Percentiles rank a stretch among this genome's conserved stretches.
Evolutionary conservation across 768 basidiomycete genomes (phyloP).

Genomic region (Cyathus striatus): DNA sequence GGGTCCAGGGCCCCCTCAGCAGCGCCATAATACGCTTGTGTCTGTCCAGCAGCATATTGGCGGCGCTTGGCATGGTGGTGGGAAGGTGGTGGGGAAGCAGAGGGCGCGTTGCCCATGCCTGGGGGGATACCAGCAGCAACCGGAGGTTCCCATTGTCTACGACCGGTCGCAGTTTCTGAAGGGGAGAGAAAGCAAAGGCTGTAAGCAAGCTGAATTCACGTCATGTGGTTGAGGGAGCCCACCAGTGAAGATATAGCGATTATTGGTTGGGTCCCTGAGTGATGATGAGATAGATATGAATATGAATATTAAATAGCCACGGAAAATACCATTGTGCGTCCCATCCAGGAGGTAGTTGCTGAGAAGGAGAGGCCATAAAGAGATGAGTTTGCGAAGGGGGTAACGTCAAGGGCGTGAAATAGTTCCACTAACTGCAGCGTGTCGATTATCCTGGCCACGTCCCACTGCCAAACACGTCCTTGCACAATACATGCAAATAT

Average conservation of each 20-base stretch:
- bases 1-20: constrained; percentile 41
- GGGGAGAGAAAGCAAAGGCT: constrained; percentile 12
- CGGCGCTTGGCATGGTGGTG: constrained; percentile 63
- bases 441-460: too few species aligned
- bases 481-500: constrained; percentile 18
- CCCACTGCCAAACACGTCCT: constrained; percentile 19
- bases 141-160: constrained; percentile 88
- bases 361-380: constrained; percentile 46
- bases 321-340: constrained; percentile 79
- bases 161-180: constrained; percentile 77
- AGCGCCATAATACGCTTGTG: constrained; percentile 77
- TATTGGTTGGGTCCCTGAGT: constrained; percentile 71
- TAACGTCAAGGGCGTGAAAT: too few species aligned
- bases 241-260: constrained; percentile 90
- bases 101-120: constrained; percentile 30
- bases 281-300: constrained; percentile 10
- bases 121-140: constrained; percentile 27
- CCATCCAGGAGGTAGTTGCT: constrained; percentile 90
- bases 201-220: constrained; percentile 2
- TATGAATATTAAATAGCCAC: constrained; percentile 5
- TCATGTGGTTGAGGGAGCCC: constrained; percentile 25
- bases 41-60: constrained; percentile 93
- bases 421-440: too few species aligned
- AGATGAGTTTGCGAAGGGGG: constrained; percentile 7
- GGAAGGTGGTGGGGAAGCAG: constrained; percentile 40